Evolutionary conservation across 1,139 yeast genomes (phyloP).

Genomic region (Debaryomyces coudertii): DNA sequence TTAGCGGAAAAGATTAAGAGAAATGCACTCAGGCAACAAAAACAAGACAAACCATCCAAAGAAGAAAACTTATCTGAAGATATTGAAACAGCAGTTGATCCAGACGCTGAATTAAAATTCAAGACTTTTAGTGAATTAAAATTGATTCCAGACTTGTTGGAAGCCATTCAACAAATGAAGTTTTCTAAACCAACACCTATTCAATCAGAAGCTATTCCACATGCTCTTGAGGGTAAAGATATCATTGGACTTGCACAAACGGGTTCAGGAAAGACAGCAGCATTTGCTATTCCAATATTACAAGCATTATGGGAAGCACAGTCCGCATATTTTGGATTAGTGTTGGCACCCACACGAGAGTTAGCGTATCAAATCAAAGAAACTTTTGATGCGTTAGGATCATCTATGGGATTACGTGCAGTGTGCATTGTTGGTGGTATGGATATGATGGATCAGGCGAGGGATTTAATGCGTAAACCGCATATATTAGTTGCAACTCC

Average conservation of each 20-base stretch:
- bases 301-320: conserved; percentile 91
- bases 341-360: conserved; percentile 95
- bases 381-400: conserved; percentile 92
- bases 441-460: conserved; percentile 97
- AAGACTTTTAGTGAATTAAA: conserved; percentile 53
- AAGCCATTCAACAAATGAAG: conserved; percentile 72
- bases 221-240: conserved; percentile 84
- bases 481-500: conserved; percentile 91
- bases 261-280: conserved; percentile 86
- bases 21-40: conserved; percentile 46
- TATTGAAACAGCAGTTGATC: conserved; percentile 21
- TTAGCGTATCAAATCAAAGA: conserved; percentile 94
- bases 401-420: conserved; percentile 85
- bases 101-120: conserved; percentile 35
- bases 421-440: conserved; percentile 95
- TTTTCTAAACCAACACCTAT: conserved; percentile 83
- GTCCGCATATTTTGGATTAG: conserved; percentile 84
- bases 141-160: conserved; percentile 78
- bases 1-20: conserved; percentile 56
- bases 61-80: conserved; percentile 11
- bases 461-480: conserved; percentile 91
- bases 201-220: conserved; percentile 89
- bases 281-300: conserved; percentile 85
- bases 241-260: conserved; percentile 83
- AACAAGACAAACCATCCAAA: conserved; percentile 20